phyloP scores from a whole-genome alignment of 495 filamentous ascomycete genomes.

The Podospora tetraspora region DNA sequence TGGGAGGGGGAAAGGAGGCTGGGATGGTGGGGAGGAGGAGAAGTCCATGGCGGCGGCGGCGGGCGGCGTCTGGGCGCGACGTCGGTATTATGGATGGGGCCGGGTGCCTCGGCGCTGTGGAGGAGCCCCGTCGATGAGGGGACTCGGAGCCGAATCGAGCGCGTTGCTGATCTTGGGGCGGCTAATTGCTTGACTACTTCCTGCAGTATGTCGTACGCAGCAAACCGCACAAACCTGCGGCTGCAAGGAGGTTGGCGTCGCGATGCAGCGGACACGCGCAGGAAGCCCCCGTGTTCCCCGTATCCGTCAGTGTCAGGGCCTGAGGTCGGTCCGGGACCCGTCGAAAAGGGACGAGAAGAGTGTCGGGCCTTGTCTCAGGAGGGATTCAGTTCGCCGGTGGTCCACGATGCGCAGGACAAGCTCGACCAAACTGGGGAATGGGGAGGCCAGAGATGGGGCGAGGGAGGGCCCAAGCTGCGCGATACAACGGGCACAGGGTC shows the following conservation, averaged over 20 bases:
- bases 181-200: constrained; percentile 25
- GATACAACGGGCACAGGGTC: neutral
- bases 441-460: neutral
- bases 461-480: neutral
- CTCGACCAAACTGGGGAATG: neutral
- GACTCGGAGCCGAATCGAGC: constrained; percentile 9
- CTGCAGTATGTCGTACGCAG: constrained; percentile 1
- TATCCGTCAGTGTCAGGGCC: neutral
- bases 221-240: constrained; percentile 15
- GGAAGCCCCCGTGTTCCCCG: neutral
- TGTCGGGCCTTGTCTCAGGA: neutral
- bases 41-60: constrained; percentile 27
- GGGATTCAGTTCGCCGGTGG: neutral
- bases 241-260: constrained; percentile 17
- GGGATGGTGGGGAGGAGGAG: constrained; percentile 16
- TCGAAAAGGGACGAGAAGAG: neutral
- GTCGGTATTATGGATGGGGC: constrained; percentile 19
- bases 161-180: constrained; percentile 14
- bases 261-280: constrained; percentile 1
- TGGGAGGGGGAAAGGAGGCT: constrained; percentile 30
- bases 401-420: neutral
- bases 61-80: constrained; percentile 15
- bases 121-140: constrained; percentile 13
- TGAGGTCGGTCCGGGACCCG: constrained; percentile 9
- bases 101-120: constrained; percentile 12